A percentile compares a stretch with the other conserved stretches of the same genome.
phyloP scores from a whole-genome alignment of 768 basidiomycete genomes.

The Rhodotorula kratochvilovae region DNA sequence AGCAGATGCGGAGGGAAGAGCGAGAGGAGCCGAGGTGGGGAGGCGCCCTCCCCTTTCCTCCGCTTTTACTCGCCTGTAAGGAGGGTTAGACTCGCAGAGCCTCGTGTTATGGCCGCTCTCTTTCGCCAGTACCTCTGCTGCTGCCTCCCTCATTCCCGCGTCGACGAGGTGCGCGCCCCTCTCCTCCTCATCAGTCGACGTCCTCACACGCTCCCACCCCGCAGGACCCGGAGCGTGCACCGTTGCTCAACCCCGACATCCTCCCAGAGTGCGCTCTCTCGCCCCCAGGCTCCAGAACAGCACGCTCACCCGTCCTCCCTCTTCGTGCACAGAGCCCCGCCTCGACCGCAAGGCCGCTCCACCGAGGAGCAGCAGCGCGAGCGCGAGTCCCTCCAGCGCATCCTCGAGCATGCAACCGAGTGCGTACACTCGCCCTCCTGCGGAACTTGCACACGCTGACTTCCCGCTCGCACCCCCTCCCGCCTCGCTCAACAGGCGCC shows the following conservation, averaged over 20 bases:
- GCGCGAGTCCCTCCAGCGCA: constrained; percentile 1
- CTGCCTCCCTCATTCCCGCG: background rate
- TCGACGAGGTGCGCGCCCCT: background rate
- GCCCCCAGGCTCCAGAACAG: no score
- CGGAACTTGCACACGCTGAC: background rate
- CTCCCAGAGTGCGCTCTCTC: constrained; percentile 2
- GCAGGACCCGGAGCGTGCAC: constrained; percentile 6
- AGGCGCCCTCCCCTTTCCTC: background rate
- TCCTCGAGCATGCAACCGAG: constrained; percentile 16
- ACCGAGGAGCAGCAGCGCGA: constrained; percentile 16
- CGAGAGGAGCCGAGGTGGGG: background rate
- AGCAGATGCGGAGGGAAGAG: background rate
- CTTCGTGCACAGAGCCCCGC: constrained; percentile 19
- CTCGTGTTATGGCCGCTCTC: background rate
- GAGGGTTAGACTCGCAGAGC: no score
- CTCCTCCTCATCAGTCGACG: background rate
- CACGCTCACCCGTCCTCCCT: background rate
- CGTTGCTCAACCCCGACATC: constrained; percentile 29
- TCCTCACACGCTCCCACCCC: background rate
- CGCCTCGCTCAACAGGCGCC: background rate
- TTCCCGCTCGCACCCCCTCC: background rate
- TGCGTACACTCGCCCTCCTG: background rate
- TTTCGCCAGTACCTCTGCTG: constrained; percentile 14
- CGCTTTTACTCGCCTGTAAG: no score
- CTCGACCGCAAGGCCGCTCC: background rate